These are phyloP conservation scores for Vitis hybrid DNA, from an alignment of 177 flowering plant species.

Conservation along the genomic window DNA sequence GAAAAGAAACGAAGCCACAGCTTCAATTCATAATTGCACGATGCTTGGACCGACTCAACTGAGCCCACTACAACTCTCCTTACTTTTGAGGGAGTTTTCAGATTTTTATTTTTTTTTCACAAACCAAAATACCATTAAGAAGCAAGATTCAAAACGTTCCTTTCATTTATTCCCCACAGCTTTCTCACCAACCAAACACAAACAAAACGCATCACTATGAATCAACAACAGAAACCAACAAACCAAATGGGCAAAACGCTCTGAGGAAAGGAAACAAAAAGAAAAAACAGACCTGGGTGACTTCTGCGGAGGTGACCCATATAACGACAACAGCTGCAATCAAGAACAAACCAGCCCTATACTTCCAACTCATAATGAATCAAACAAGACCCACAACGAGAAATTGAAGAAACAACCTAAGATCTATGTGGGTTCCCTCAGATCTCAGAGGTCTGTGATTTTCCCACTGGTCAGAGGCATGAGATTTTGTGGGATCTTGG, in stretches of 20 bases:
- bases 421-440: slow-evolving; percentile 17
- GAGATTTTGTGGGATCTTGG: slow-evolving; percentile 4
- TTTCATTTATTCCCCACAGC: too few relatives aligned
- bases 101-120: too few relatives aligned
- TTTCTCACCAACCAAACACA: too few relatives aligned
- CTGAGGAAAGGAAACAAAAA: not conserved
- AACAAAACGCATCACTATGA: too few relatives aligned
- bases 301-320: slow-evolving; percentile 77
- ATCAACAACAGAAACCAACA: not conserved
- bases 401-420: slow-evolving; percentile 8
- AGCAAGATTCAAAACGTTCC: too few relatives aligned
- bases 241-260: not conserved
- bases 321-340: slow-evolving; percentile 59
- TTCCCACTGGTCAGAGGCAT: slow-evolving; percentile 5
- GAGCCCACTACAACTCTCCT: too few relatives aligned
- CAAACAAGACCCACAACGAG: slow-evolving; percentile 12
- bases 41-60: too few relatives aligned
- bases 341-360: slow-evolving; percentile 55
- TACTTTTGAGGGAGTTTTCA: too few relatives aligned
- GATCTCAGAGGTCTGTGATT: slow-evolving; percentile 16
- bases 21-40: too few relatives aligned
- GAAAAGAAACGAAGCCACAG: too few relatives aligned
- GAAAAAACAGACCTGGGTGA: slow-evolving; percentile 53
- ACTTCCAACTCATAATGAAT: slow-evolving; percentile 56
- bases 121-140: too few relatives aligned